Percentiles rank a stretch among this genome's conserved stretches.
Conservation (phyloP, 225 moss, liverwort and hornwort genomes). For the Rhytidiadelphus loreus region DNA sequence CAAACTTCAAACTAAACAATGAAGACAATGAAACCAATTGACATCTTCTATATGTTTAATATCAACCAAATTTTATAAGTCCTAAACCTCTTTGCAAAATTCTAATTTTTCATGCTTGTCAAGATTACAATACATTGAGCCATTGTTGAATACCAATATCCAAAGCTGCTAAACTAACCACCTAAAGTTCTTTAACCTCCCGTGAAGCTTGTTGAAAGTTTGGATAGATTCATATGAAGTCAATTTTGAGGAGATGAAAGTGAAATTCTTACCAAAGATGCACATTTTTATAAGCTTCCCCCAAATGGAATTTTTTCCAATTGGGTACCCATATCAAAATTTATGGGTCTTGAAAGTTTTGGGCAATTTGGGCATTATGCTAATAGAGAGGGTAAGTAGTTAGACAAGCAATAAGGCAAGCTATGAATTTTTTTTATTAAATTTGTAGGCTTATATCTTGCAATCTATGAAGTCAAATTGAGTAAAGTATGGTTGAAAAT, state of each 20-base stretch:
- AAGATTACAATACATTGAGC: neutral
- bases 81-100: neutral
- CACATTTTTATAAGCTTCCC: neutral
- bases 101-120: neutral
- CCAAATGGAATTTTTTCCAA: neutral
- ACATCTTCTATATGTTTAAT: neutral
- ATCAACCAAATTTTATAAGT: neutral
- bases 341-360: neutral
- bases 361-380: fast-evolving
- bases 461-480: neutral
- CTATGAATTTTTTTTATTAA: neutral
- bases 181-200: neutral
- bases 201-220: neutral
- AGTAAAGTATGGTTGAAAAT: neutral
- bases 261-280: neutral
- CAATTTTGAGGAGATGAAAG: neutral
- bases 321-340: fast-evolving
- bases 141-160: neutral
- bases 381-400: neutral
- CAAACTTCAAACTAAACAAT: neutral
- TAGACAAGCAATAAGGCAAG: neutral
- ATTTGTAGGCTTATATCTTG: neutral
- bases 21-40: neutral
- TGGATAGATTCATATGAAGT: neutral
- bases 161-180: neutral